Percentiles rank a stretch among this genome's conserved stretches.
These are phyloP conservation scores for Hericium erinaceus DNA, from an alignment of 768 basidiomycete genomes.

Conservation along the genomic window DNA sequence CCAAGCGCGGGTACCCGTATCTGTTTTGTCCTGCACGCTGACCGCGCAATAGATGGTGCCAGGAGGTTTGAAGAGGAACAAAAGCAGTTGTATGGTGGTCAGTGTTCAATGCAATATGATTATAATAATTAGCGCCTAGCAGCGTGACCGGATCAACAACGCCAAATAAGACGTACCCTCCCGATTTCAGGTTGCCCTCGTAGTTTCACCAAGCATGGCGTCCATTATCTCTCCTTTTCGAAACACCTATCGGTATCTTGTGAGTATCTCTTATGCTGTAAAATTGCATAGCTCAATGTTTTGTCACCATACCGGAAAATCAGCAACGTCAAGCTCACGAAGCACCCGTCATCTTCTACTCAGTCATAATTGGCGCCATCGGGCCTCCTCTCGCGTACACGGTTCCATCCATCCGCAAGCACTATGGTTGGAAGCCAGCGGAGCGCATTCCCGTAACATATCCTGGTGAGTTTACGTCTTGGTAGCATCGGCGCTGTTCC, in stretches of 20 bases:
- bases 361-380: slow-evolving; percentile 34
- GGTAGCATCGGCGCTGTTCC: background rate
- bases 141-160: too few relatives aligned
- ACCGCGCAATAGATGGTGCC: too few relatives aligned
- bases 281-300: background rate
- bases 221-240: slow-evolving; percentile 38
- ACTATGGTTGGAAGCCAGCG: slow-evolving; percentile 61
- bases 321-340: slow-evolving; percentile 92
- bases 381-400: slow-evolving; percentile 66
- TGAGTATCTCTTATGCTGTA: slow-evolving; percentile 6
- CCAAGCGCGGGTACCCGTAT: too few relatives aligned
- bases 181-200: too few relatives aligned
- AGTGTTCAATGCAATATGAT: too few relatives aligned
- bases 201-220: slow-evolving; percentile 26
- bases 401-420: slow-evolving; percentile 72
- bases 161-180: too few relatives aligned
- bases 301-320: background rate
- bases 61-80: too few relatives aligned
- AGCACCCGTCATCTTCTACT: slow-evolving; percentile 85
- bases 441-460: slow-evolving; percentile 70
- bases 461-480: slow-evolving; percentile 45
- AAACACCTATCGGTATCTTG: slow-evolving; percentile 37
- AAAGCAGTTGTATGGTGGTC: too few relatives aligned
- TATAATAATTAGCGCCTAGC: too few relatives aligned
- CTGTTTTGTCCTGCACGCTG: too few relatives aligned